Evolutionary conservation across 257 asterid species (phyloP).

Genomic region (Solanum rostratum): DNA sequence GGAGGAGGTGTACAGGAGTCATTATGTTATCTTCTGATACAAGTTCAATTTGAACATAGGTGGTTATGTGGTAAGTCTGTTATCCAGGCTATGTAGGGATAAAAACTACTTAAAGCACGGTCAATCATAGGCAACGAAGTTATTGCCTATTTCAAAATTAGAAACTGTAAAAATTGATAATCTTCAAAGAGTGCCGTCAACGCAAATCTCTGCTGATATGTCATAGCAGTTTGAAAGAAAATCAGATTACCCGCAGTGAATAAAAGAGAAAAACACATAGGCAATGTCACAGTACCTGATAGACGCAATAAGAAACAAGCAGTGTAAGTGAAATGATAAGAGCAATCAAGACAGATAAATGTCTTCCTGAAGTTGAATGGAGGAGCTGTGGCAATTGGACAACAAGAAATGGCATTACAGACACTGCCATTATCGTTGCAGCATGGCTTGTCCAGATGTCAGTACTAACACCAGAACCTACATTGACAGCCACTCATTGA

Average conservation of each 20-base stretch:
- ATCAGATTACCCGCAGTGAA: not conserved
- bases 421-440: constrained; percentile 72
- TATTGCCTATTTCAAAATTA: not conserved
- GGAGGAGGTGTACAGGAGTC: not conserved
- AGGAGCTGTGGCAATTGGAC: constrained; percentile 73
- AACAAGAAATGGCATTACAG: constrained; percentile 64
- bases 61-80: not conserved
- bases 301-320: constrained; percentile 62
- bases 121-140: not conserved
- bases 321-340: constrained; percentile 53
- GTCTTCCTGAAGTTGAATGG: constrained; percentile 48
- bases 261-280: not conserved
- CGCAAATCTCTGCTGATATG: not conserved
- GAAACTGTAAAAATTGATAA: not conserved
- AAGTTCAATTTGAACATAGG: not conserved
- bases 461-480: constrained; percentile 86
- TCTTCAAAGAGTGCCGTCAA: not conserved
- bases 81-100: not conserved
- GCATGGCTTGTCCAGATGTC: constrained; percentile 85
- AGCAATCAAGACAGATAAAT: constrained; percentile 55
- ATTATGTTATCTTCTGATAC: not conserved
- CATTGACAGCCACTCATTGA: constrained; percentile 4
- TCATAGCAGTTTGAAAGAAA: not conserved
- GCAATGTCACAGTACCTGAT: constrained; percentile 45
- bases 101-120: not conserved